Percentiles rank a stretch among this genome's conserved stretches.
Conservation (phyloP, 2,329 filamentous ascomycete genomes). For the Cordyceps cateniannulata region DNA sequence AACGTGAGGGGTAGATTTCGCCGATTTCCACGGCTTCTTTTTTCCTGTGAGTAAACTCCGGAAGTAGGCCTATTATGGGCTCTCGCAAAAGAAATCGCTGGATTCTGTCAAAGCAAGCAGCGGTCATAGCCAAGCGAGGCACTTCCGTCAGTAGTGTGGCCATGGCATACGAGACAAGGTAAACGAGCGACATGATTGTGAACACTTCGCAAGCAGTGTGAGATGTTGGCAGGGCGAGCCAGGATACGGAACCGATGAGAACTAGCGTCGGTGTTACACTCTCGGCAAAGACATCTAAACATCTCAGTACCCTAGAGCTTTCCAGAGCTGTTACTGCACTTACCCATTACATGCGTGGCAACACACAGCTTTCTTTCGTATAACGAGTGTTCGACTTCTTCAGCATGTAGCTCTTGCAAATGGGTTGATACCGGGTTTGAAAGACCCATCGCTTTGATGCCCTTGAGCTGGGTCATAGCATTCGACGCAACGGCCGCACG, state of each 20-base stretch:
- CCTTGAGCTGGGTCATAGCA: not conserved
- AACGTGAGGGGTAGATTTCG: too few relatives aligned
- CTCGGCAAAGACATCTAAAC: too few relatives aligned
- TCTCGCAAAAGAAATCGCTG: too few relatives aligned
- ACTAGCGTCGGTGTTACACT: conserved; percentile 1
- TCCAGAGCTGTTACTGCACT: not conserved
- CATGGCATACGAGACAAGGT: not conserved
- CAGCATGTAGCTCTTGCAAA: not conserved
- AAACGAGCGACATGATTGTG: not conserved
- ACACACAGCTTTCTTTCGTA: not conserved
- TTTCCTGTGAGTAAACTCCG: too few relatives aligned
- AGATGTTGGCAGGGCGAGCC: not conserved
- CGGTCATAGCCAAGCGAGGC: too few relatives aligned
- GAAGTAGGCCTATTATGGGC: too few relatives aligned
- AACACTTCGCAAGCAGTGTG: not conserved
- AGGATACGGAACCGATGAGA: conserved; percentile 1
- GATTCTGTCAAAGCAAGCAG: too few relatives aligned
- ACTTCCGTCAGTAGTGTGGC: too few relatives aligned
- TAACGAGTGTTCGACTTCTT: not conserved
- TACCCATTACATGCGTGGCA: not conserved
- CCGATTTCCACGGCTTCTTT: too few relatives aligned
- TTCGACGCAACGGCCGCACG: conserved; percentile 1
- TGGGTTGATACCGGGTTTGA: not conserved
- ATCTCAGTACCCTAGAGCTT: too few relatives aligned
- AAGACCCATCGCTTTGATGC: not conserved